A percentile compares a stretch with the other conserved stretches of the same genome.
Conservation (phyloP, 2,329 filamentous ascomycete species). For the Fusarium sp. region DNA sequence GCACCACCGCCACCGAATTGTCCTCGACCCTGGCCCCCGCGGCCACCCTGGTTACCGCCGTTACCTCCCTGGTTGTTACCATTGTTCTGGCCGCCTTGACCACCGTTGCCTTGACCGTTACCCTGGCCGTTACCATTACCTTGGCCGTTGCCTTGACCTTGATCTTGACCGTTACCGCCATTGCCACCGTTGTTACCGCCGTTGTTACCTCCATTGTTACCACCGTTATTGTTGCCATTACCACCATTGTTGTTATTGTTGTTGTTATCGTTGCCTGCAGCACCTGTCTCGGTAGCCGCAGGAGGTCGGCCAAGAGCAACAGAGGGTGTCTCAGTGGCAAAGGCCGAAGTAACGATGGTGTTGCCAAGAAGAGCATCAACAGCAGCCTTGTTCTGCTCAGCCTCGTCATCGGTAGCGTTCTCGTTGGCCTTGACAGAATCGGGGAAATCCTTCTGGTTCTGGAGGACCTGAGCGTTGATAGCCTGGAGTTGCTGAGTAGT, state of each 20-base stretch:
- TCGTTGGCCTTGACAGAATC: constrained; percentile 53
- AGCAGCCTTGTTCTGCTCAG: constrained; percentile 46
- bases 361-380: constrained; percentile 50
- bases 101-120: not conserved
- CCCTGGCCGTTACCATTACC: not conserved
- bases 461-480: constrained; percentile 58
- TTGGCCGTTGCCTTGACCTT: not conserved
- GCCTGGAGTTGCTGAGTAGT: constrained; percentile 57
- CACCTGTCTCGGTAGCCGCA: not conserved
- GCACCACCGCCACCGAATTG: not conserved
- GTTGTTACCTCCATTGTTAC: not conserved
- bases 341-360: constrained; percentile 41
- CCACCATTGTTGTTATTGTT: not conserved
- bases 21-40: not conserved
- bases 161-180: not conserved
- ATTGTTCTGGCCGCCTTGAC: not conserved
- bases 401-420: constrained; percentile 47
- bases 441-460: constrained; percentile 61
- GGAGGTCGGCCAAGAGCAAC: constrained; percentile 32
- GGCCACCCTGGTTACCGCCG: not conserved
- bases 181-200: constrained; percentile 5
- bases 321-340: constrained; percentile 47
- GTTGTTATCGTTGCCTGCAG: not conserved
- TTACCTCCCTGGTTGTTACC: not conserved
- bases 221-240: not conserved